Evolutionary conservation across 306 rosid genomes (phyloP), one percentile per base, ranked within the genome.

Genomic region (Alnus glutinosa): DNA sequence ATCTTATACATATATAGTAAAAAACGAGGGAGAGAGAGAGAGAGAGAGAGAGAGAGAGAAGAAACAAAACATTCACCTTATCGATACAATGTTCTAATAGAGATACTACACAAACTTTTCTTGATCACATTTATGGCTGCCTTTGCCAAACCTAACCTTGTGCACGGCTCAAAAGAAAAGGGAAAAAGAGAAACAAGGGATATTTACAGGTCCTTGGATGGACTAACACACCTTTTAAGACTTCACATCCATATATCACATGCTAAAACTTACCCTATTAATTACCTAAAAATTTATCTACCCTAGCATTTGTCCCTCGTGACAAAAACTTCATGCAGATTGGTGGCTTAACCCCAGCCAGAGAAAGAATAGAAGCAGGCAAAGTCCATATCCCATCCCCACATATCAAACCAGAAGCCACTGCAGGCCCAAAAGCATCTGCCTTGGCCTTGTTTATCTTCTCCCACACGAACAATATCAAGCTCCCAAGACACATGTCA

Each of bases 371-470:
- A 12, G 76, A 49, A 51, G 62, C 62, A 50, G 76, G 76, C 62
- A 72, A 34, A 36, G 76, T 50, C 63, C 76, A 72, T 50, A 72
- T 32, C 19, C 76, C 76, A 9, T 72, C 76, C 23, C 76, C 76
- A 72, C 76, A 72, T 32, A 72, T 72, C 76, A 72, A 72, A 15
- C 76, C 76, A 34, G 76, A 72, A 10, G 76, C 76, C 3, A 72
- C 76, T 14, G 76, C 76, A 13, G 76, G 76, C 0, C 62, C 76
- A 19, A 57, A 75, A 9, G 66, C 55, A 75, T 57, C 51, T 9
- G 69, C 66, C 11, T 75, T 57, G 2, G 44, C 52, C 70, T 55
- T 58, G 42, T 55, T 57, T n/a, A 34, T 30, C n/a, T 11, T 55
- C 19, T 42, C 36, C 66, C 69, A 75, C 42, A 58, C 37, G 2